Evolutionary conservation across 495 filamentous ascomycete species (phyloP), one percentile per base, ranked within the genome.

Genomic region (Annulohypoxylon stygium): DNA sequence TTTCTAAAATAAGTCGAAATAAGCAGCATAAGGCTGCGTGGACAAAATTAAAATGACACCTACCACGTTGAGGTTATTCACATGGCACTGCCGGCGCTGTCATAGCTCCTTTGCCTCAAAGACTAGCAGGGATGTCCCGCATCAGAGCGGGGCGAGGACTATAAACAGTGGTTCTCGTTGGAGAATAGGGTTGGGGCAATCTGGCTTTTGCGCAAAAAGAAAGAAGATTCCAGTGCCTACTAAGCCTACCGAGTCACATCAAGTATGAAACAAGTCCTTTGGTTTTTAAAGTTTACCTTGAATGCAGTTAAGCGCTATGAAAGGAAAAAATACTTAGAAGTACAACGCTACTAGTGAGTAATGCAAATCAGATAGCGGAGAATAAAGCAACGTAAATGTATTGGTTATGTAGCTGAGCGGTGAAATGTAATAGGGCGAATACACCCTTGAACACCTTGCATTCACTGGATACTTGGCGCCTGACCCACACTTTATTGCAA

Each of bases 401-500:
- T 37, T 57, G 2, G 2, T 18, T 4, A 37, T 57, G 53, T 57
- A 57, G 25, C 39, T 50, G 37, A 66, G 37, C 36, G 47, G 65
- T 39, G 61, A 60, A 30, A 67, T 67, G 57, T 48, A 67, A 14
- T 43, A 66, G 61, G 66, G 41, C 39, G 53, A 58, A 25, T 20
- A 9, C 68, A 41, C 34, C 41, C 60, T 43, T 60, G 20, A 36
- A 43, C 36, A 60, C 57, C 57, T 60, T 43, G 57, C 55, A 59
- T 59, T 59, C 55, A 25, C 20, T 60, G 36, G 57, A 1, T 48
- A 62, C 48, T 73, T 59, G 66, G 53, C 71, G n/a, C 26, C 25
- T 48, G 72, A 75, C 67, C 72, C 72, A 75, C 72, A 61, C 64
- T 75, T 75, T 75, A 68, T 68, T 75, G 73, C 68, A 75, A 75